These are phyloP conservation scores for Macrolepiota dolichaula DNA, from an alignment of 768 basidiomycete genomes.

Conservation along the genomic window DNA sequence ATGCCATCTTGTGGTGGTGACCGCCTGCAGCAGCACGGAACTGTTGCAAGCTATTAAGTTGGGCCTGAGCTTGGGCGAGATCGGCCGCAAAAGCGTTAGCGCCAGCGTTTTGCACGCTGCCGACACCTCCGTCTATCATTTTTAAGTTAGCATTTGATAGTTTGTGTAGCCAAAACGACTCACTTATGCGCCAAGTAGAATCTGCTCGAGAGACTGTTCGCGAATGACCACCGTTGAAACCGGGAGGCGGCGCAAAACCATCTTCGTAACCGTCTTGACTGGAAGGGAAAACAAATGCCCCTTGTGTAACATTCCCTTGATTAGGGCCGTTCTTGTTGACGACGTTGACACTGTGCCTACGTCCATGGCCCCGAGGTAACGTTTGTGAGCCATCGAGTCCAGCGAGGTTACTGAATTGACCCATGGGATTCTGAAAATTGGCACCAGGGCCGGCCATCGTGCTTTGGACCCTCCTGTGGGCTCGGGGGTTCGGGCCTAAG, in stretches of 20 bases:
- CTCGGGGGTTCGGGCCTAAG: conserved; percentile 56
- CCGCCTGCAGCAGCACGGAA: conserved; percentile 95
- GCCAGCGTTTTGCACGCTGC: conserved; percentile 57
- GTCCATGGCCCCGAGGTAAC: conserved; percentile 80
- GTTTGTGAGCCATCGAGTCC: conserved; percentile 61
- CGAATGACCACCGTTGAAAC: conserved; percentile 63
- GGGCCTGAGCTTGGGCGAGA: conserved; percentile 95
- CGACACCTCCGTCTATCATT: conserved; percentile 68
- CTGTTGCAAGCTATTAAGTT: conserved; percentile 92
- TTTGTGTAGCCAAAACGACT: conserved; percentile 26
- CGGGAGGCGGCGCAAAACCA: conserved; percentile 62
- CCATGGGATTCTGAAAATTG: conserved; percentile 58
- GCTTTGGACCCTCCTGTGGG: conserved; percentile 85
- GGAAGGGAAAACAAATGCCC: conserved; percentile 42
- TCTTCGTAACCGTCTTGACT: conserved; percentile 76
- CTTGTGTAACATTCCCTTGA: conserved; percentile 44
- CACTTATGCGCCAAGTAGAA: conserved; percentile 88
- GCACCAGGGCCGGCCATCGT: conserved; percentile 52
- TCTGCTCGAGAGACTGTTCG: conserved; percentile 74
- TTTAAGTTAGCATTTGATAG: conserved; percentile 12
- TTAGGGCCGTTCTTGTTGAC: conserved; percentile 62
- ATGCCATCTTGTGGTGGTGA: conserved; percentile 95
- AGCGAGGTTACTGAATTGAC: conserved; percentile 57
- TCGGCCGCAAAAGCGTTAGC: conserved; percentile 70
- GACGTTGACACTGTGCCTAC: conserved; percentile 90